Evolutionary conservation across 139 green algal genomes (phyloP), one percentile per base, ranked within the genome.

Genomic region (Chara braunii): DNA sequence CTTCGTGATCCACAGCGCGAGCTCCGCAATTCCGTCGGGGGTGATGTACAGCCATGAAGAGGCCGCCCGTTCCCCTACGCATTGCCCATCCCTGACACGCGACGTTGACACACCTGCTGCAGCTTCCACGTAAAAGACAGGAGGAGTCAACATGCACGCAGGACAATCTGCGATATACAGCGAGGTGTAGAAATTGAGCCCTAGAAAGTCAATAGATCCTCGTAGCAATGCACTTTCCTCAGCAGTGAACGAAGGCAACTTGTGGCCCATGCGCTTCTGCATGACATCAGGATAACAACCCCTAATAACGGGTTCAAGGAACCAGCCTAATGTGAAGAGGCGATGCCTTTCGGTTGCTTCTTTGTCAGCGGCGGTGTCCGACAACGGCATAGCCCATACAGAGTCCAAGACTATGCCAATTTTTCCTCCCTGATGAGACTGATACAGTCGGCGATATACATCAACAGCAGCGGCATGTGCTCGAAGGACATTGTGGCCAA

Each of bases 171-270:
- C 14, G 67, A 40, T 65, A 3, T 74, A 76, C 3, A 9, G 51
- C 11, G 76, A 73, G 37, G 76, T 68, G 68, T 83, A 83, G 60
- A 83, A 81, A 69, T 83, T 83, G 44, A 83, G 54, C 8, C 61
- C 68, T 23, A 83, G 77, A 42, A 77, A 83, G 54, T 83, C 75
- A 1, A 11, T 12, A 23, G 33, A 59, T 43, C 60, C 68, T 31
- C 60, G 35, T 23, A 83, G 37, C 51, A 62, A 34, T 11, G 29
- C 40, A 28, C 23, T 24, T 60, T 83, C 52, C 30, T 68, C 44
- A 1, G 24, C 18, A 1, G 78, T 78, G 78, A 83, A 80, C 9
- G 35, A 35, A 1, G 78, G 78, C 36, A 84, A 76, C 1, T 67
- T 53, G 53, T 70, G 32, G 56, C 63, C 64, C 11, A 80, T 40